These are phyloP conservation scores for Leccinum pellstonianum DNA, from an alignment of 768 basidiomycete genomes.

Conservation along the genomic window DNA sequence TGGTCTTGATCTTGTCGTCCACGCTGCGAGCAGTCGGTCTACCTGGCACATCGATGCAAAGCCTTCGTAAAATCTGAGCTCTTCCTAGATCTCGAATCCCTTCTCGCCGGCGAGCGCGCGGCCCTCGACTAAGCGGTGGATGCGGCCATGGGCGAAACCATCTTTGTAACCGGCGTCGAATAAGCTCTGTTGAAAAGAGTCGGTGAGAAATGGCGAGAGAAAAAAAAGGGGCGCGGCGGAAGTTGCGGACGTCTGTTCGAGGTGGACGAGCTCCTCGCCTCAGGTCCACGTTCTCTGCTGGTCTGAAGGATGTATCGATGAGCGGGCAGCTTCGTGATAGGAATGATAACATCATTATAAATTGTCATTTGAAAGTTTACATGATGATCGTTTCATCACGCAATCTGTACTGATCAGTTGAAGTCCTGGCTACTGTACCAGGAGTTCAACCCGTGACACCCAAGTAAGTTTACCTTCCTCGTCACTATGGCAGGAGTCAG, in stretches of 20 bases:
- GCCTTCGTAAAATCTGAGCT: slow-evolving; percentile 91
- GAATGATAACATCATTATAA: too few species aligned
- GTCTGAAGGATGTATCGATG: too few species aligned
- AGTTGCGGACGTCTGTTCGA: slow-evolving; percentile 38
- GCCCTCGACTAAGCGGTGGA: slow-evolving; percentile 91
- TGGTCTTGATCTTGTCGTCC: slow-evolving; percentile 25
- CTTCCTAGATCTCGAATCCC: slow-evolving; percentile 96
- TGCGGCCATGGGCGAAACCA: slow-evolving; percentile 50
- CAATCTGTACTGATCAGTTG: too few species aligned
- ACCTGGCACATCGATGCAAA: slow-evolving; percentile 50
- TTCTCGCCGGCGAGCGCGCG: slow-evolving; percentile 85
- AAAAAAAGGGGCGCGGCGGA: background rate
- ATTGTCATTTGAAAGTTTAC: too few species aligned
- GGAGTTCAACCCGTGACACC: too few species aligned
- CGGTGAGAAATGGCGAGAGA: background rate
- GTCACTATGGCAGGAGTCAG: too few species aligned
- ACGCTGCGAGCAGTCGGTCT: too few species aligned
- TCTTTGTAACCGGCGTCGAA: slow-evolving; percentile 57
- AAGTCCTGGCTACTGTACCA: too few species aligned
- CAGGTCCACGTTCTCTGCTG: too few species aligned
- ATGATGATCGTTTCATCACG: too few species aligned
- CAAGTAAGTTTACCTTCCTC: too few species aligned
- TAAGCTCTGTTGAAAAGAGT: slow-evolving; percentile 58
- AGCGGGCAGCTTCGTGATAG: too few species aligned
- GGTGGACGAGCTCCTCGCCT: slow-evolving; percentile 42